Percentiles rank a stretch among this genome's conserved stretches.
Conservation (phyloP, 768 basidiomycete species). For the Tylopilus sp. region DNA sequence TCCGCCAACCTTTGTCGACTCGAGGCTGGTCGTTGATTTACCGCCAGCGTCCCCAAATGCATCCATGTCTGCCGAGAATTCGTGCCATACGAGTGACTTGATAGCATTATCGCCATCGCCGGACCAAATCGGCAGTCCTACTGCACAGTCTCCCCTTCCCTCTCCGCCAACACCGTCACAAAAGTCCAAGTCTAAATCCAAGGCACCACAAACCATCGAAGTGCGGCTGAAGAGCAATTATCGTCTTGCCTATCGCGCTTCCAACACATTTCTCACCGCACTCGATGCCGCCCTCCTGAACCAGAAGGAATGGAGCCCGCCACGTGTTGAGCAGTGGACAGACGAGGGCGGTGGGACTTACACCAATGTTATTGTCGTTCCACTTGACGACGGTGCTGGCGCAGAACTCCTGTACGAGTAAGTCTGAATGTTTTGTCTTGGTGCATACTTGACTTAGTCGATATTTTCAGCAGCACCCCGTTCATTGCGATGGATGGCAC, state of each 20-base stretch:
- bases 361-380: conserved; percentile 34
- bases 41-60: conserved; percentile 17
- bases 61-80: not conserved
- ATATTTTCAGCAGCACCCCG: conserved; percentile 37
- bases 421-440: conserved; percentile 20
- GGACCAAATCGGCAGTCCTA: not conserved
- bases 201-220: conserved; percentile 6
- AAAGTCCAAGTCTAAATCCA: conserved; percentile 7
- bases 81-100: conserved; percentile 4
- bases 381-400: conserved; percentile 40
- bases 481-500: conserved; percentile 46
- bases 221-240: conserved; percentile 31
- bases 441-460: not conserved
- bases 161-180: not conserved
- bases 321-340: conserved; percentile 10
- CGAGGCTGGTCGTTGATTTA: conserved; percentile 44
- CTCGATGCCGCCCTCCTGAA: conserved; percentile 2
- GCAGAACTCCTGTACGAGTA: conserved; percentile 52
- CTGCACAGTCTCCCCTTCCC: not conserved
- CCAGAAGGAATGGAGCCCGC: conserved; percentile 9
- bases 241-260: conserved; percentile 27
- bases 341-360: conserved; percentile 2
- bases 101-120: conserved; percentile 4
- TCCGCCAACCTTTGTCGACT: conserved; percentile 56
- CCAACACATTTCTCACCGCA: not conserved